Percentiles rank a stretch among this genome's conserved stretches.
phyloP scores from a whole-genome alignment of 768 basidiomycete genomes.

The Tulasnella calospora region DNA sequence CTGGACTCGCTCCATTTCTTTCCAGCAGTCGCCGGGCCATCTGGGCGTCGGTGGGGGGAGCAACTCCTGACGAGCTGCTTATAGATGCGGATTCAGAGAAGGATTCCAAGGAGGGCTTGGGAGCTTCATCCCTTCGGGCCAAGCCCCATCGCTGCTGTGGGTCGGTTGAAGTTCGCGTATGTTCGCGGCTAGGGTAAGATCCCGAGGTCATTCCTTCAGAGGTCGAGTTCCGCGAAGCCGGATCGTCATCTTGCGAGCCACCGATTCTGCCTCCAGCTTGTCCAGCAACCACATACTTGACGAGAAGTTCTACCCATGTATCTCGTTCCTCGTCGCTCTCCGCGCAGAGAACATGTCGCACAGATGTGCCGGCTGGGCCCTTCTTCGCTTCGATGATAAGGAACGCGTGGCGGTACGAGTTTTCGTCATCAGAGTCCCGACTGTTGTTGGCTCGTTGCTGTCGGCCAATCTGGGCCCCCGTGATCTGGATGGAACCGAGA shows the following conservation, averaged over 20 bases:
- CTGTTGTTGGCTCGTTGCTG: constrained; percentile 64
- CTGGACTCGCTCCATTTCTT: constrained; percentile 34
- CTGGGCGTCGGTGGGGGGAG: constrained; percentile 9
- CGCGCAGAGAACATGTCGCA: constrained; percentile 91
- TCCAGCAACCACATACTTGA: constrained; percentile 75
- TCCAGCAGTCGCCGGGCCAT: constrained; percentile 41
- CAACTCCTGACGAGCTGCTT: not conserved
- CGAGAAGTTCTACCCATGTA: constrained; percentile 89
- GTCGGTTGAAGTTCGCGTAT: not conserved
- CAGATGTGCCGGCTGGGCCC: constrained; percentile 59
- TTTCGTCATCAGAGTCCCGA: constrained; percentile 68
- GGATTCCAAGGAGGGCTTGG: constrained; percentile 12
- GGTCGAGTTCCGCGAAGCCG: constrained; percentile 8
- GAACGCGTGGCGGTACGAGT: constrained; percentile 95
- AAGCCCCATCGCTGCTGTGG: constrained; percentile 11
- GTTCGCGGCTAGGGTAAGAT: not conserved
- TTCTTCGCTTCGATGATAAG: constrained; percentile 88
- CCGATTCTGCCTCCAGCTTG: constrained; percentile 1
- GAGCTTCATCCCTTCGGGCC: constrained; percentile 12
- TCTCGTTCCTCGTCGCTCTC: constrained; percentile 93
- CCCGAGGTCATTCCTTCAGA: constrained; percentile 2
- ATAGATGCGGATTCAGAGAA: constrained; percentile 19
- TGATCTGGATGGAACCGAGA: constrained; percentile 82
- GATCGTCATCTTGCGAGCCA: constrained; percentile 11
- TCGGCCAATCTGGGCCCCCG: constrained; percentile 93